A percentile compares a stretch with the other conserved stretches of the same genome.
These are phyloP conservation scores for Rhizoctonia solani DNA, from an alignment of 1,284 basidiomycete species.

Conservation along the genomic window DNA sequence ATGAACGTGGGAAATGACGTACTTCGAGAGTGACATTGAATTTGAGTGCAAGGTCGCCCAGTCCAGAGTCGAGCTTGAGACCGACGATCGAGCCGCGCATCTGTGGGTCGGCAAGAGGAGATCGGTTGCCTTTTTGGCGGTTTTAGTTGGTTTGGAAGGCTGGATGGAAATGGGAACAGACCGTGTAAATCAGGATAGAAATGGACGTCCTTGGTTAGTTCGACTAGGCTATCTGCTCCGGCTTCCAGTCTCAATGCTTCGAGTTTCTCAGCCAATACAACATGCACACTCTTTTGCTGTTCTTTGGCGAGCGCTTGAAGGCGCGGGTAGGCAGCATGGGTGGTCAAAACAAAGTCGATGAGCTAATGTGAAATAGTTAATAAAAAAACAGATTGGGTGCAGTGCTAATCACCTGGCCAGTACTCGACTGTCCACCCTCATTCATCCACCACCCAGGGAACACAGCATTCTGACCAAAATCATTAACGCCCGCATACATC, in stretches of 20 bases:
- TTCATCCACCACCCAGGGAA: slow-evolving; percentile 99
- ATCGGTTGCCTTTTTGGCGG: slow-evolving; percentile 78
- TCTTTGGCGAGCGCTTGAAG: slow-evolving; percentile 59
- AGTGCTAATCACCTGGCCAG: slow-evolving; percentile 72
- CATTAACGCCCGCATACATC: slow-evolving; percentile 45
- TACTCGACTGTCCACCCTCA: slow-evolving; percentile 97
- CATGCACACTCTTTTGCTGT: slow-evolving; percentile 49
- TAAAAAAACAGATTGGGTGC: slow-evolving; percentile 9
- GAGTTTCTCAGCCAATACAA: slow-evolving; percentile 76
- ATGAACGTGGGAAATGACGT: too few relatives aligned
- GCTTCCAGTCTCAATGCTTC: slow-evolving; percentile 66
- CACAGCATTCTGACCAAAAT: slow-evolving; percentile 64
- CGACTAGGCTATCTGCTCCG: slow-evolving; percentile 67
- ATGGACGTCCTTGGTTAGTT: slow-evolving; percentile 87
- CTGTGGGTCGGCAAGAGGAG: slow-evolving; percentile 89
- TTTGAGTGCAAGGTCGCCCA: slow-evolving; percentile 84
- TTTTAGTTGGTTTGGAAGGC: background rate
- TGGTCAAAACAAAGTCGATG: slow-evolving; percentile 93
- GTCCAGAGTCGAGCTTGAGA: slow-evolving; percentile 76
- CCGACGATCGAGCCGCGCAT: slow-evolving; percentile 94
- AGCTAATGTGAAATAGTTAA: slow-evolving; percentile 53
- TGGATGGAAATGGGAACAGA: slow-evolving; percentile 42
- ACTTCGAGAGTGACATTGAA: slow-evolving; percentile 89
- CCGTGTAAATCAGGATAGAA: slow-evolving; percentile 94
- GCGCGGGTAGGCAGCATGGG: slow-evolving; percentile 80